These are phyloP conservation scores for Arachis stenosperma DNA, from an alignment of 306 rosid species.

Conservation along the genomic window DNA sequence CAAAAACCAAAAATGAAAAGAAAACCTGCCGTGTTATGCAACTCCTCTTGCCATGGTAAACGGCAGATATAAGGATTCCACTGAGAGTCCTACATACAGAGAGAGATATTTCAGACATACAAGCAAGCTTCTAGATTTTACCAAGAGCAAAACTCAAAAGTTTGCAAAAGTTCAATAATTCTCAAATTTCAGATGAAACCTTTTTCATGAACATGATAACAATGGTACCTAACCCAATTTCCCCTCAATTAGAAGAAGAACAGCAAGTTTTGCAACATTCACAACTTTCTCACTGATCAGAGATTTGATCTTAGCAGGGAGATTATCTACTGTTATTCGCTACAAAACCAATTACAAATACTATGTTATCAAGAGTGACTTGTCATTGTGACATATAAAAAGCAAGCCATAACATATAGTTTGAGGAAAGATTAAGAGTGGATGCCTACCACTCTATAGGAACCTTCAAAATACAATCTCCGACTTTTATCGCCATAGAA, in stretches of 20 bases:
- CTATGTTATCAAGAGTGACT: too few species aligned
- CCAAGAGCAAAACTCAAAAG: constrained; percentile 13
- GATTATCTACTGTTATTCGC: too few species aligned
- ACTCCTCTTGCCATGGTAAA: constrained; percentile 57
- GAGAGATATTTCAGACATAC: constrained; percentile 7
- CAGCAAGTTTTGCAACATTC: constrained; percentile 67
- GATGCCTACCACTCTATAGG: too few species aligned
- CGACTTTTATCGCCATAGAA: too few species aligned
- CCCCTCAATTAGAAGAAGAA: constrained; percentile 61
- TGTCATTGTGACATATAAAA: too few species aligned
- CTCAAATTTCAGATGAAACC: constrained; percentile 26
- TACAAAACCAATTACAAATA: too few species aligned
- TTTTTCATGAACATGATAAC: background rate
- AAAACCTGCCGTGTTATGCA: constrained; percentile 71
- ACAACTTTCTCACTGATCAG: too few species aligned
- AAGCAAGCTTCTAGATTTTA: constrained; percentile 15
- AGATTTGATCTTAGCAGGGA: too few species aligned
- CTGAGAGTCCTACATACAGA: constrained; percentile 56
- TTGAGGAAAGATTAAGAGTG: too few species aligned
- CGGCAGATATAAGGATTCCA: too few species aligned
- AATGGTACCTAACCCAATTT: constrained; percentile 55
- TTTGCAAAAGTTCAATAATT: constrained; percentile 25
- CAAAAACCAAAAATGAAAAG: background rate
- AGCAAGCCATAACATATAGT: too few species aligned
- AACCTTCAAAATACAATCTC: too few species aligned